Base-by-base conservation (phyloP, 1,139 yeast species). In the Blastobotrys aristatus region DNA sequence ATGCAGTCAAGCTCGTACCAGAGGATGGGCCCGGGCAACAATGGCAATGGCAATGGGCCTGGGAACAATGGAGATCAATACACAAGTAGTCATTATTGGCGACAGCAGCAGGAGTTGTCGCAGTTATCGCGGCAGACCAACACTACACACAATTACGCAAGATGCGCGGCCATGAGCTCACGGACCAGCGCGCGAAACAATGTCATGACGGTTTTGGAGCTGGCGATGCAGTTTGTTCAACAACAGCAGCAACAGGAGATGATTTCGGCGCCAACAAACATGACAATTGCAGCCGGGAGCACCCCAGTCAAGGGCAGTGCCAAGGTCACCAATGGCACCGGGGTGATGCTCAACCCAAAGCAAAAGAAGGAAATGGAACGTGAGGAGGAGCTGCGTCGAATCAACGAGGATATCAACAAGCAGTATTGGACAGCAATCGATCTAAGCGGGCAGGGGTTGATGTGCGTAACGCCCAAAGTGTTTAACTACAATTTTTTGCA, bases 341-440 rank as follows among this genome's bases (percentile, higher is more conserved):
- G 44, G 14, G 40, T 44, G n/a, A 14, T 18, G 29, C 43, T 48
- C 32, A 56, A 65, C 65, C 56, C 63, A 53, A 59, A 64, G 50
- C 64, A 74, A 59, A 57, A 62, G 62, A 68, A 76, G 46, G 88
- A 85, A 54, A 90, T 82, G 61, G 88, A 87, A 57, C 88, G 84
- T 57, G 79, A 80, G 52, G 86, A 83, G 64, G 86, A 83, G 55
- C 92, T 84, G 61, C 80, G 88, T 61, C 74, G 82, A 63, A 80
- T 80, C 70, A 79, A 85, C 63, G 77, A 79, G 52, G 84, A 79
- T 57, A 78, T 85, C 41, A 79, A 82, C 51, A 77, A 77, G 58
- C 97, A 90, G 68, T 76, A 85, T 60, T 94, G 99, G 99, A 85
- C 95, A 48, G 94, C 92, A 22, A 73, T 94, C 56, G 99, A 94